A percentile compares a stretch with the other conserved stretches of the same genome.
These are phyloP conservation scores for Globisporangium apiculatum DNA, from an alignment of 352 stramenopile species.

Conservation along the genomic window DNA sequence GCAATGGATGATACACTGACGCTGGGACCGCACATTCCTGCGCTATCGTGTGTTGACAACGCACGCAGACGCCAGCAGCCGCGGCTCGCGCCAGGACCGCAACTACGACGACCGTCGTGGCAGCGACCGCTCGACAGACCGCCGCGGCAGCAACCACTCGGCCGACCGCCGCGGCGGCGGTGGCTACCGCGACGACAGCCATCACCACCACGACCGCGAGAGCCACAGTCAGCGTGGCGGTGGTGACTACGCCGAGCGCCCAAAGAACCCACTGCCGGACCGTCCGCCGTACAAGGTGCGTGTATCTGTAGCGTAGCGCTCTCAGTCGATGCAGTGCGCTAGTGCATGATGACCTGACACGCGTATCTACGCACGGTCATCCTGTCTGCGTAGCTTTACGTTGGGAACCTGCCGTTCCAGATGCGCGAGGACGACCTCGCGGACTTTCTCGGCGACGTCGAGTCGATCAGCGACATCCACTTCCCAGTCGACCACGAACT, in stretches of 20 bases:
- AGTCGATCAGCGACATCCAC: slow-evolving; percentile 55
- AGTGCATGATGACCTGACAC: neutral
- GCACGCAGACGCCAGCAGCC: slow-evolving; percentile 19
- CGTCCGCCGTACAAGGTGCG: slow-evolving; percentile 67
- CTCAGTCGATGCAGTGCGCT: neutral
- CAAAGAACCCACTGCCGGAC: slow-evolving; percentile 75
- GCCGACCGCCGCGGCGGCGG: slow-evolving; percentile 14
- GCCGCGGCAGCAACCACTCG: slow-evolving; percentile 20
- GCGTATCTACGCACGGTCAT: neutral
- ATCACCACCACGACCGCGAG: slow-evolving; percentile 7
- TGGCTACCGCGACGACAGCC: neutral
- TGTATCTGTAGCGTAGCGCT: neutral
- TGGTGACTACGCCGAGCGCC: slow-evolving; percentile 24
- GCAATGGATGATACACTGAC: too few relatives aligned
- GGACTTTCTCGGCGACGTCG: slow-evolving; percentile 49
- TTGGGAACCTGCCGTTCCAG: slow-evolving; percentile 78
- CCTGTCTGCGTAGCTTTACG: slow-evolving; percentile 35
- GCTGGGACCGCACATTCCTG: too few relatives aligned
- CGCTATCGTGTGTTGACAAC: neutral
- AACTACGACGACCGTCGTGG: slow-evolving; percentile 19
- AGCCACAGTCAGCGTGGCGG: slow-evolving; percentile 18
- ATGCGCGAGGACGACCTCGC: slow-evolving; percentile 63
- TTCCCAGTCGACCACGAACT: slow-evolving; percentile 54
- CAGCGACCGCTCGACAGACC: slow-evolving; percentile 17
- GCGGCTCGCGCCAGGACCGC: slow-evolving; percentile 19